phyloP scores from a whole-genome alignment of 495 filamentous ascomycete genomes.

The Hyphodiscus hymeniophilus region DNA sequence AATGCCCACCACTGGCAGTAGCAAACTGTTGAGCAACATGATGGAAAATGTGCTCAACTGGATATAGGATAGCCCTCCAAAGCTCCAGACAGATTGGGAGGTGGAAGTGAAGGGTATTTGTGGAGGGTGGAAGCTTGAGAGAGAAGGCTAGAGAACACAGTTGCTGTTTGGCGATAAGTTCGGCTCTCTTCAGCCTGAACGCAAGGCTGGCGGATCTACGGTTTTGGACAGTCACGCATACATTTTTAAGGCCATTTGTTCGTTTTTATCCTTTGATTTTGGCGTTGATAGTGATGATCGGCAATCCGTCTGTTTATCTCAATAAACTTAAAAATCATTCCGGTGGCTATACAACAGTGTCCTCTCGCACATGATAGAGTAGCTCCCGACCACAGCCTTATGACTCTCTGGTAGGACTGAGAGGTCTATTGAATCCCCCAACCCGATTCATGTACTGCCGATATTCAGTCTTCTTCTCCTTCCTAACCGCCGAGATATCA shows the following conservation, averaged over 20 bases:
- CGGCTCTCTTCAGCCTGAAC: slow-evolving; percentile 11
- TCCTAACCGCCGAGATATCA: slow-evolving; percentile 71
- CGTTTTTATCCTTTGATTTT: background rate
- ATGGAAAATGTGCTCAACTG: background rate
- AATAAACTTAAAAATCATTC: no score
- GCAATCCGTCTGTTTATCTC: background rate
- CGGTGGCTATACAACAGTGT: background rate
- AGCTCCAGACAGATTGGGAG: slow-evolving; percentile 8
- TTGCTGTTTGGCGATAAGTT: slow-evolving; percentile 11
- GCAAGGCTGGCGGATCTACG: no score
- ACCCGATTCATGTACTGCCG: slow-evolving; percentile 97
- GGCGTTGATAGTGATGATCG: background rate
- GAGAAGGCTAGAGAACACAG: slow-evolving; percentile 17
- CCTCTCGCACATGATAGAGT: background rate
- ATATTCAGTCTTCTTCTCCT: slow-evolving; percentile 94
- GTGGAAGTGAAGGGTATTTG: background rate
- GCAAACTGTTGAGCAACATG: slow-evolving; percentile 2
- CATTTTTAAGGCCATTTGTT: background rate
- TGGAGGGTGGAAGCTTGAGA: slow-evolving; percentile 4
- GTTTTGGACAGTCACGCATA: background rate
- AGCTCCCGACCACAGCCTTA: background rate
- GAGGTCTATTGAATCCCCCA: slow-evolving; percentile 93
- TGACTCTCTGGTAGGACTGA: slow-evolving; percentile 43
- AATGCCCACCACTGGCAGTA: background rate
- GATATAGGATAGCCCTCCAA: slow-evolving; percentile 2